Evolutionary conservation across 2,329 filamentous ascomycete species (phyloP).

Genomic region (Didymella segeticola): DNA sequence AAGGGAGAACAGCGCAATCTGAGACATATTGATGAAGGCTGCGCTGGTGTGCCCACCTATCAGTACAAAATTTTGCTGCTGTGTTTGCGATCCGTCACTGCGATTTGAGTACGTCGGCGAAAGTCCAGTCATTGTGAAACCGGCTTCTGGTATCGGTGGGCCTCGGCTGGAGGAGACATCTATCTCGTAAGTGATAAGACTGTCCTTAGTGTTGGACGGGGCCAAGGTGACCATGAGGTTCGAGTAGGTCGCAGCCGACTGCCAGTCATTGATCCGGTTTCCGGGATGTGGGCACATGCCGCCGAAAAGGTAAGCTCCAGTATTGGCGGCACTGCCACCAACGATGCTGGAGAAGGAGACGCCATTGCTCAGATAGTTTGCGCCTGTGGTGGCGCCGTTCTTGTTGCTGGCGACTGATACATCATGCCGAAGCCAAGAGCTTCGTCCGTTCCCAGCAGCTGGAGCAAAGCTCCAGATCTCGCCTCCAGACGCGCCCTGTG

Average conservation of each 20-base stretch:
- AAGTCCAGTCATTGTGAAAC: slow-evolving; percentile 81
- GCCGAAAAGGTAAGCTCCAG: slow-evolving; percentile 77
- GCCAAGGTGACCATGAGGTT: slow-evolving; percentile 76
- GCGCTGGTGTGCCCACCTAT: slow-evolving; percentile 82
- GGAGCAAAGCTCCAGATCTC: slow-evolving; percentile 73
- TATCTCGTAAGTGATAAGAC: slow-evolving; percentile 53
- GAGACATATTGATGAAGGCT: slow-evolving; percentile 95
- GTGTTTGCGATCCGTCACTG: slow-evolving; percentile 66
- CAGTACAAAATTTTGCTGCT: slow-evolving; percentile 79
- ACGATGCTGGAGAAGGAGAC: slow-evolving; percentile 72
- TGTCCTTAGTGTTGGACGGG: slow-evolving; percentile 50
- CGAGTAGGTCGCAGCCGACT: slow-evolving; percentile 76
- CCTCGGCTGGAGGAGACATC: slow-evolving; percentile 61
- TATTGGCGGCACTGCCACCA: slow-evolving; percentile 60
- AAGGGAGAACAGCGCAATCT: slow-evolving; percentile 83
- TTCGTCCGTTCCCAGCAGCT: slow-evolving; percentile 50
- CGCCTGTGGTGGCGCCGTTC: slow-evolving; percentile 49
- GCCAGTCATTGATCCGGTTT: slow-evolving; percentile 57
- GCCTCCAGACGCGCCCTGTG: slow-evolving; percentile 56
- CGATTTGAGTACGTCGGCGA: slow-evolving; percentile 72
- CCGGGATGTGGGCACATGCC: slow-evolving; percentile 76
- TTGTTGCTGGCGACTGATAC: slow-evolving; percentile 45
- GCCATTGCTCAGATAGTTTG: slow-evolving; percentile 65
- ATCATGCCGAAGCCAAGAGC: slow-evolving; percentile 62
- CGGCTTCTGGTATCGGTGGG: slow-evolving; percentile 80